Evolutionary conservation across 2,329 filamentous ascomycete genomes (phyloP).

Genomic region (Aspergillus sp.): DNA sequence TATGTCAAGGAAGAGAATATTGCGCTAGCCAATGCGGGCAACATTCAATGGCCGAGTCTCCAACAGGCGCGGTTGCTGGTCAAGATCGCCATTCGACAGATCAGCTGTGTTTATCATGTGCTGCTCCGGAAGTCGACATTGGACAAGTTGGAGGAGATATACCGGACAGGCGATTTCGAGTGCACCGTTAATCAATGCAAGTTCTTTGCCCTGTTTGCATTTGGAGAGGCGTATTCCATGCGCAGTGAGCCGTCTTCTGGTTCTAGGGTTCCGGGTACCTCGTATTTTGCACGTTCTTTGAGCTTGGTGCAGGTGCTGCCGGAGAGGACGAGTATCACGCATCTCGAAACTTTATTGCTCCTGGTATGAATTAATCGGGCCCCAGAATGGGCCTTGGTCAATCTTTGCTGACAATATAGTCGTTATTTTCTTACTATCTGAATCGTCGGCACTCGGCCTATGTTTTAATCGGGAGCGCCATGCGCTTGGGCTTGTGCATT

Average conservation of each 20-base stretch:
- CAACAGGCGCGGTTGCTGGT: conserved; percentile 38
- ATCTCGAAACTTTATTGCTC: conserved; percentile 45
- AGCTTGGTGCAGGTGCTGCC: conserved; percentile 43
- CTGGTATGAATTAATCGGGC: conserved; percentile 26
- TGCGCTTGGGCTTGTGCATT: conserved; percentile 44
- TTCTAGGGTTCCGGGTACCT: conserved; percentile 43
- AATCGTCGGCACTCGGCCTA: conserved; percentile 38
- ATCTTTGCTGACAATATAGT: conserved; percentile 17
- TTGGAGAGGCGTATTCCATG: conserved; percentile 48
- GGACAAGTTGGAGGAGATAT: conserved; percentile 42
- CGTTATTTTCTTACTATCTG: conserved; percentile 37
- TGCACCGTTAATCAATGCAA: conserved; percentile 43
- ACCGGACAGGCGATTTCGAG: conserved; percentile 31
- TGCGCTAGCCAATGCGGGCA: conserved; percentile 26
- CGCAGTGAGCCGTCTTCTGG: conserved; percentile 33
- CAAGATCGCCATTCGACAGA: conserved; percentile 37
- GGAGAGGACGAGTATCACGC: conserved; percentile 46
- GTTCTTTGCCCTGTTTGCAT: conserved; percentile 46
- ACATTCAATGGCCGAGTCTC: conserved; percentile 36
- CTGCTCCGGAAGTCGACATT: conserved; percentile 38
- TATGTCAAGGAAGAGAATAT: conserved; percentile 34
- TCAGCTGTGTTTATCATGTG: conserved; percentile 38
- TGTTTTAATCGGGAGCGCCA: conserved; percentile 37
- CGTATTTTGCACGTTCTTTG: conserved; percentile 45
- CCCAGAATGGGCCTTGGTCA: no score